Evolutionary conservation across 1,139 yeast species (phyloP).

Genomic region (Debaryomycetaceae sp.): DNA sequence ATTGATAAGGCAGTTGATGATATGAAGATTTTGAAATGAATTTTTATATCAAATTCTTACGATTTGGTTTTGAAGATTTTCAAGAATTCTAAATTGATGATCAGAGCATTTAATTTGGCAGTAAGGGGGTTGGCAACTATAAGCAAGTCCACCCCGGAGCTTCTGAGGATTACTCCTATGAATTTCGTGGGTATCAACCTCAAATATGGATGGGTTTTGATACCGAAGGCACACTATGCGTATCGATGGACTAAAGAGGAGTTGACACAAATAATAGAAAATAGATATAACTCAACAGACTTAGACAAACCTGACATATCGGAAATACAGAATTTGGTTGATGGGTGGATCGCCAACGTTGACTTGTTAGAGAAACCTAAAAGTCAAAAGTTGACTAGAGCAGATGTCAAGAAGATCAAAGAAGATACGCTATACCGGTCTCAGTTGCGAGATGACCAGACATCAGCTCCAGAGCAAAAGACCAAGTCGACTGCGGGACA

Average conservation of each 20-base stretch:
- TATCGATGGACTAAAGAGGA: slow-evolving; percentile 25
- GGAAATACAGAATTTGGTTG: slow-evolving; percentile 17
- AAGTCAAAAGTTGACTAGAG: slow-evolving; percentile 15
- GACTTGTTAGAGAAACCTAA: slow-evolving; percentile 16
- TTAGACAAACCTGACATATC: slow-evolving; percentile 3
- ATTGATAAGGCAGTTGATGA: too few species aligned
- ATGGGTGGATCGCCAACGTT: slow-evolving; percentile 21
- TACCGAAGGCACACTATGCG: slow-evolving; percentile 25
- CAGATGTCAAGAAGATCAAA: slow-evolving; percentile 14
- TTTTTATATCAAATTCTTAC: too few species aligned
- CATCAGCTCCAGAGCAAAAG: not conserved
- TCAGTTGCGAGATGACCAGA: slow-evolving; percentile 16
- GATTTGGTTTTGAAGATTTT: too few species aligned
- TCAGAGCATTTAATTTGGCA: not conserved
- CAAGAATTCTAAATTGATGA: not conserved
- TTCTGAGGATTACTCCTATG: slow-evolving; percentile 8
- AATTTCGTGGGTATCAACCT: slow-evolving; percentile 8
- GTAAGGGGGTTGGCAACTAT: not conserved
- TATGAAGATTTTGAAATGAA: too few species aligned
- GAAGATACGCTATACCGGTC: slow-evolving; percentile 19
- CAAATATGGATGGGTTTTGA: slow-evolving; percentile 22
- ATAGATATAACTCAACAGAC: slow-evolving; percentile 9
- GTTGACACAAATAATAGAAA: slow-evolving; percentile 7
- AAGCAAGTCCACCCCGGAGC: not conserved
- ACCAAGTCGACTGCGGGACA: slow-evolving; percentile 5